Base-by-base conservation (phyloP, 495 filamentous ascomycete genomes). In the Penicillium roqueforti region DNA sequence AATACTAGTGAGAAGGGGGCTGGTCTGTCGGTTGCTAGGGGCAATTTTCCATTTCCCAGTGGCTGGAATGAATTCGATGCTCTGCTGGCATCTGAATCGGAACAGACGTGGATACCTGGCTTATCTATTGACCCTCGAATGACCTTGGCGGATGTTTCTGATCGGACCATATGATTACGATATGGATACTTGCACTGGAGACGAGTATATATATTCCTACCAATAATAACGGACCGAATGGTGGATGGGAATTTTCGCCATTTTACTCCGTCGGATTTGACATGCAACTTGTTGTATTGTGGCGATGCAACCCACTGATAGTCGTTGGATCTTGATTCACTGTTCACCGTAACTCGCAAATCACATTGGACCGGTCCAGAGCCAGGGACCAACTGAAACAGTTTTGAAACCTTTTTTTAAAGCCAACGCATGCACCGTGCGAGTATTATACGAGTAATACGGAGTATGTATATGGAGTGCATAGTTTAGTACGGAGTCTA, bases 21-120 rank as follows among this genome's bases (percentile, higher is more conserved):
- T 44, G 57, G 51, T 18, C 11, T 25, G 49, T 43, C 58, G 54
- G 65, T 42, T 44, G 46, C 40, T 52, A 34, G 44, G 44, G 31
- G 10, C 10, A 28, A 44, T 45, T 42, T 51, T 31, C 18, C 54
- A 43, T 47, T 36, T 32, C 26, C 43, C 53, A 34, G 28, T 46
- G 46, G 50, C 14, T 75, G 70, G 70, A 75, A 75, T 62, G 67
- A 68, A 9, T 75, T 75, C 53, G 72, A 75, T 56, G 54, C 53
- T 29, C 56, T 72, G 53, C 58, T 74, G 48, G 71, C 68, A 40
- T 61, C 58, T 8, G 69, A 71, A 59, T 54, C 55, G 25, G 58
- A 59, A 11, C 58, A 57, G 39, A 38, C 29, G 20, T 54, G 36
- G 19, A n/a, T 22, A 44, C 53, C 51, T 36, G 61, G 61, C 16